A percentile compares a stretch with the other conserved stretches of the same genome.
These are phyloP conservation scores for Aquanectria penicillioides DNA, from an alignment of 2,329 filamentous ascomycete species.

Conservation along the genomic window DNA sequence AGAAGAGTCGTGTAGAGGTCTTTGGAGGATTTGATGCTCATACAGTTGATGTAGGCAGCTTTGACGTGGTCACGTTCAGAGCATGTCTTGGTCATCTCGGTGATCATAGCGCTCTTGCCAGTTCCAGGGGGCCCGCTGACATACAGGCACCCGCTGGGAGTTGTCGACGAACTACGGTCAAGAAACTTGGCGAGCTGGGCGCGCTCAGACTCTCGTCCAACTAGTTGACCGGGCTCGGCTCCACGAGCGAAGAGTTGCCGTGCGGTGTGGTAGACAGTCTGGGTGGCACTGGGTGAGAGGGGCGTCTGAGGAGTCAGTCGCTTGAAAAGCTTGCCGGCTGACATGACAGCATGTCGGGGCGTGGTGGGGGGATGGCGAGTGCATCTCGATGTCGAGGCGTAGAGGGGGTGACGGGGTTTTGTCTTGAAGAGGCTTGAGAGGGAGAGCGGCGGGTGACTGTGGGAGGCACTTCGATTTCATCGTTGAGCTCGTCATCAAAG, in stretches of 20 bases:
- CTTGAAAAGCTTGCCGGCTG: slow-evolving; percentile 78
- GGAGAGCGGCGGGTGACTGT: slow-evolving; percentile 41
- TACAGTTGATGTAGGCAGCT: slow-evolving; percentile 91
- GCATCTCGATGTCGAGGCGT: slow-evolving; percentile 85
- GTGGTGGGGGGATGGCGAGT: slow-evolving; percentile 77
- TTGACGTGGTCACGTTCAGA: slow-evolving; percentile 64
- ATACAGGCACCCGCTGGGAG: slow-evolving; percentile 84
- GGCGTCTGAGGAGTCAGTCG: slow-evolving; percentile 83
- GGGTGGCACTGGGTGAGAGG: slow-evolving; percentile 71
- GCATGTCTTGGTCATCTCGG: slow-evolving; percentile 75
- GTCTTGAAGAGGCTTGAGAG: slow-evolving; percentile 46
- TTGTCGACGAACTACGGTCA: slow-evolving; percentile 66
- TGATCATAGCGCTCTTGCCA: slow-evolving; percentile 94
- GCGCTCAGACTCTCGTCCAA: slow-evolving; percentile 78
- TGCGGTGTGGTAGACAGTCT: slow-evolving; percentile 87
- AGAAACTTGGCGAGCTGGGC: slow-evolving; percentile 77
- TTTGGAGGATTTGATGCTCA: slow-evolving; percentile 89
- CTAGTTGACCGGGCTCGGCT: slow-evolving; percentile 76
- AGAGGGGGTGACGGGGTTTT: slow-evolving; percentile 72
- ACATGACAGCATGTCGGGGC: slow-evolving; percentile 84
- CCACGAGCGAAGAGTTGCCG: slow-evolving; percentile 88
- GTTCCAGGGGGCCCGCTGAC: slow-evolving; percentile 96
- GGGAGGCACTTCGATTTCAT: slow-evolving; percentile 49
- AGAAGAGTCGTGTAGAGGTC: slow-evolving; percentile 86
- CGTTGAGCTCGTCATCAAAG: slow-evolving; percentile 42